phyloP scores from a whole-genome alignment of 345 rosid genomes.

The Corymbia maculata region DNA sequence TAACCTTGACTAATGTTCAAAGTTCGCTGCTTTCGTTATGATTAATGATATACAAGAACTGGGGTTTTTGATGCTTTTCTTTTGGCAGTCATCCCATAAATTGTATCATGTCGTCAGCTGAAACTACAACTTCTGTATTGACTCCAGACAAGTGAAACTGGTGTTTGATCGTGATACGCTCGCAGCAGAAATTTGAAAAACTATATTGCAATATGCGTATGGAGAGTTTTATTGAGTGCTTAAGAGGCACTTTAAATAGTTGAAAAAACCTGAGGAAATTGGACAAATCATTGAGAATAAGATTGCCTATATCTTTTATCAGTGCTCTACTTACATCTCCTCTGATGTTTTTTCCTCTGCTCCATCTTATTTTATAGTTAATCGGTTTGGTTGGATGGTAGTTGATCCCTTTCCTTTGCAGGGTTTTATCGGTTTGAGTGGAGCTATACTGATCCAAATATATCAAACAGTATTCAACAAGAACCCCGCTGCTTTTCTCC shows the following conservation, averaged over 20 bases:
- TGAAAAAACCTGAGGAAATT: neutral
- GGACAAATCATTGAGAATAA: neutral
- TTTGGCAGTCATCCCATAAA: neutral
- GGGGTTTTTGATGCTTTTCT: neutral
- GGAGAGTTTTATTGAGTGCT: neutral
- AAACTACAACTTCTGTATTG: neutral
- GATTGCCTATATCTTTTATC: neutral
- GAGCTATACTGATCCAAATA: constrained; percentile 44
- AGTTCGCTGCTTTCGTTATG: neutral
- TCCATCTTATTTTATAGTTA: neutral
- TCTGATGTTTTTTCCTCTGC: neutral
- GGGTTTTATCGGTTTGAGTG: constrained; percentile 52
- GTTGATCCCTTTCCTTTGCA: neutral
- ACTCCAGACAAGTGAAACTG: neutral
- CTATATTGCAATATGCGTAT: neutral
- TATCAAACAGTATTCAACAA: constrained; percentile 25
- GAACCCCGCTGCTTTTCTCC: constrained; percentile 23
- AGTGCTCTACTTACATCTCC: neutral
- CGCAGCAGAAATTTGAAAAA: neutral
- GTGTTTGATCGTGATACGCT: neutral
- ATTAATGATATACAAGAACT: neutral
- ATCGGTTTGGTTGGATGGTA: neutral
- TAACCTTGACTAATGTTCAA: neutral
- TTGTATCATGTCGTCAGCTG: neutral
- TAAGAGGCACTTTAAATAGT: neutral